These are phyloP conservation scores for Mycotypha africana DNA, from an alignment of 371 early-diverging fungal species.

Conservation along the genomic window DNA sequence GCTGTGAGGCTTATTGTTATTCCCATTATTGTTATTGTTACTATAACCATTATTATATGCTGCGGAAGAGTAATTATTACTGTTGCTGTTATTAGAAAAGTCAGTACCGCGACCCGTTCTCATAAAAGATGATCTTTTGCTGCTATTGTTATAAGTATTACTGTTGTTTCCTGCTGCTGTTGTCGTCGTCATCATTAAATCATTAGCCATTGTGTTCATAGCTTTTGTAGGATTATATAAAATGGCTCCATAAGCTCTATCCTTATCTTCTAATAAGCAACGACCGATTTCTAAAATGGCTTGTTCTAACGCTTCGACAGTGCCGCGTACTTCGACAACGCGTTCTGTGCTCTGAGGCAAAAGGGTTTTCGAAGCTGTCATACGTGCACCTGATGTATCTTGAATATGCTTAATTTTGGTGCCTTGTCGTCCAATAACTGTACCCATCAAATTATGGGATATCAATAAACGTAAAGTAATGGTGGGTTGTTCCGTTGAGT, in stretches of 20 bases:
- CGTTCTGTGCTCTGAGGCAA: constrained; percentile 85
- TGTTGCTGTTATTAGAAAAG: constrained; percentile 12
- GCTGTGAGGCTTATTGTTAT: background rate
- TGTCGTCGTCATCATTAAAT: too few relatives aligned
- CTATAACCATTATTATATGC: too few relatives aligned
- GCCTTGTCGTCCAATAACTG: constrained; percentile 84
- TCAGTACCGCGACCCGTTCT: constrained; percentile 51
- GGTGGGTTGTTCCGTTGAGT: background rate
- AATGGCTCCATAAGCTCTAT: constrained; percentile 40
- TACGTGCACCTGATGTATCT: constrained; percentile 73
- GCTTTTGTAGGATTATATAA: constrained; percentile 40
- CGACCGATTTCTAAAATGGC: constrained; percentile 68
- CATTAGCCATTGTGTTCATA: background rate
- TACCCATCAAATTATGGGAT: constrained; percentile 82
- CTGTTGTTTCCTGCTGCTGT: constrained; percentile 24
- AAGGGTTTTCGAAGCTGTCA: constrained; percentile 82
- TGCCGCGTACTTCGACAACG: constrained; percentile 76
- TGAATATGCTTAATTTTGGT: constrained; percentile 84
- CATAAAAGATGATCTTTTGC: constrained; percentile 51
- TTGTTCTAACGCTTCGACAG: constrained; percentile 59
- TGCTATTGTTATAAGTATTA: constrained; percentile 13
- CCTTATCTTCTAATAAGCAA: constrained; percentile 43
- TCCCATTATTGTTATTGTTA: too few relatives aligned
- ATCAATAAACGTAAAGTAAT: constrained; percentile 68
- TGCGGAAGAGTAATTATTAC: too few relatives aligned